A percentile compares a stretch with the other conserved stretches of the same genome.
Conservation (phyloP, 1,139 yeast genomes). For the Tardiomyces digboiensis region DNA sequence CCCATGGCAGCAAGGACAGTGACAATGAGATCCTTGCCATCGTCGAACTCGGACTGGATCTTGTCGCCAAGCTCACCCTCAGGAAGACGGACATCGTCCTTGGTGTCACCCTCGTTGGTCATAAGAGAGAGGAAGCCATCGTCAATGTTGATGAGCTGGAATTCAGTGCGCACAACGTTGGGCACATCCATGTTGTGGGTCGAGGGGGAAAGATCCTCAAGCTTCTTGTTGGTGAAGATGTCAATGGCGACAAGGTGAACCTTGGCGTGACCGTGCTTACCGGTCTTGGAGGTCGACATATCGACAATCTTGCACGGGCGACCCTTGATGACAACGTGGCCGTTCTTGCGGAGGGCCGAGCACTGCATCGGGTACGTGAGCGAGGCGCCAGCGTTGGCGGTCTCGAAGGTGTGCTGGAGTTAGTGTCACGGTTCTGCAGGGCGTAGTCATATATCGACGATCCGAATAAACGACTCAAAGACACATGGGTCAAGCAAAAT, state of each 20-base stretch:
- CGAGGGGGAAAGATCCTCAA: conserved; percentile 99
- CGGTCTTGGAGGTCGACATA: conserved; percentile 99
- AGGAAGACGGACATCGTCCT: conserved; percentile 98
- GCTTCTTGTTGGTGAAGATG: conserved; percentile 98
- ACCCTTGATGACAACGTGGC: conserved; percentile 96
- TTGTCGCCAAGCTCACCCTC: conserved; percentile 96
- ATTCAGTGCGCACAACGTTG: conserved; percentile 91
- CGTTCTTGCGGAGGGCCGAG: conserved; percentile 99
- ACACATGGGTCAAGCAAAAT: no score
- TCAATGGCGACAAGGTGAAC: conserved; percentile 99
- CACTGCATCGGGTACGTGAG: conserved; percentile 99
- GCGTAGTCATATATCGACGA: no score
- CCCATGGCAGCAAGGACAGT: conserved; percentile 98
- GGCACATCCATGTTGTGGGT: conserved; percentile 99
- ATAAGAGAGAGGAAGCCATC: conserved; percentile 96
- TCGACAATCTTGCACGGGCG: conserved; percentile 99
- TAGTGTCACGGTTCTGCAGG: no score
- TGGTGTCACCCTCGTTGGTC: conserved; percentile 96
- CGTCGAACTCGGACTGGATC: conserved; percentile 88
- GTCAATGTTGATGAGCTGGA: conserved; percentile 94
- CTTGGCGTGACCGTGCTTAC: conserved; percentile 99
- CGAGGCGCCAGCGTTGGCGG: conserved; percentile 99
- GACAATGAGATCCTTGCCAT: conserved; percentile 93
- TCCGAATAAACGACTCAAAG: no score
- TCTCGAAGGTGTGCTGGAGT: conserved; percentile 79